These are phyloP conservation scores for Kalaharituber pfeilii DNA, from an alignment of 2,329 filamentous ascomycete genomes.

Conservation along the genomic window DNA sequence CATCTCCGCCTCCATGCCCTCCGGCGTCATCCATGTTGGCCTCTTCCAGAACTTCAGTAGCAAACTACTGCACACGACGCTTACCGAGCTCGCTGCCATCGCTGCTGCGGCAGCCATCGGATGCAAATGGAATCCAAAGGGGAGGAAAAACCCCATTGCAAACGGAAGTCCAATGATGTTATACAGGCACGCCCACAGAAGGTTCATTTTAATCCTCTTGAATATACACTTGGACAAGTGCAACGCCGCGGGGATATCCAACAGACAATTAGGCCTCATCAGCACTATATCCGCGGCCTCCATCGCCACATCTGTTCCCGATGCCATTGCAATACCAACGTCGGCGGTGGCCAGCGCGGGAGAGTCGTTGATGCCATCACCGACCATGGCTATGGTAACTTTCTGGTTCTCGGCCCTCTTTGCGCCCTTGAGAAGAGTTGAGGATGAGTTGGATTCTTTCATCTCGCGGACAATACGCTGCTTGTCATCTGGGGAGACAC, in stretches of 20 bases:
- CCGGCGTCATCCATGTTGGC: conserved; percentile 71
- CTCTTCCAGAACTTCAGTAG: conserved; percentile 74
- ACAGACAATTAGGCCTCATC: conserved; percentile 79
- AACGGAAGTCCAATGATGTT: conserved; percentile 83
- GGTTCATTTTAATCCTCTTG: conserved; percentile 78
- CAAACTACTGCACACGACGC: conserved; percentile 68
- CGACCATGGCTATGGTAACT: conserved; percentile 83
- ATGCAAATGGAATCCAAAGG: conserved; percentile 71
- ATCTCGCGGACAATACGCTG: conserved; percentile 65
- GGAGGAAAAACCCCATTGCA: conserved; percentile 90
- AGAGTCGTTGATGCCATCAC: conserved; percentile 96
- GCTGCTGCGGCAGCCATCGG: conserved; percentile 89
- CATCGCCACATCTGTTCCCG: conserved; percentile 91
- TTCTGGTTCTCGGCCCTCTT: background rate
- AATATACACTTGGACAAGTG: conserved; percentile 74
- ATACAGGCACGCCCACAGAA: conserved; percentile 84
- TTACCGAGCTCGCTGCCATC: conserved; percentile 80
- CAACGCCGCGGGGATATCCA: conserved; percentile 79
- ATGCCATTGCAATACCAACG: conserved; percentile 81
- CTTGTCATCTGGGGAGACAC: conserved; percentile 83
- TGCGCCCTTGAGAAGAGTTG: background rate
- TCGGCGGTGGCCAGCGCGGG: conserved; percentile 84
- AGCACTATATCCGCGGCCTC: conserved; percentile 92
- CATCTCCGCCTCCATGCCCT: conserved; percentile 42
- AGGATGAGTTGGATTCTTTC: conserved; percentile 46